Evolutionary conservation across 805 yeast species (phyloP).

Genomic region (Cephaloascus albidus): DNA sequence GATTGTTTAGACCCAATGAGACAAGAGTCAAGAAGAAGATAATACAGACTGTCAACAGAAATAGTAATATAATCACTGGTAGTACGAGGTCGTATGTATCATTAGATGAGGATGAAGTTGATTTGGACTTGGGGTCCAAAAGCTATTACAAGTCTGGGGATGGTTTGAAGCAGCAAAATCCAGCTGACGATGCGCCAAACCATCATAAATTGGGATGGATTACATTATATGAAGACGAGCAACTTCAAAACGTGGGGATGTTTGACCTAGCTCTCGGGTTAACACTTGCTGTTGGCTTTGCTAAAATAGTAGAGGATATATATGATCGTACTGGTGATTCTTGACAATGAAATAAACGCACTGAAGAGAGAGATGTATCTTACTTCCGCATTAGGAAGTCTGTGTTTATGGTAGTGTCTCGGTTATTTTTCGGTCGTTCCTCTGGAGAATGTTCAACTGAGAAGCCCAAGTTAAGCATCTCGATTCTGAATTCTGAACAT

Average conservation of each 20-base stretch:
- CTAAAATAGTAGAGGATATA: constrained; percentile 8
- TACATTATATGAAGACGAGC: constrained; percentile 42
- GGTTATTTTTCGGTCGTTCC: too few species aligned
- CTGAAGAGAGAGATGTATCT: background rate
- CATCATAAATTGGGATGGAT: constrained; percentile 58
- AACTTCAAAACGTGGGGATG: constrained; percentile 26
- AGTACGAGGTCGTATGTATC: too few species aligned
- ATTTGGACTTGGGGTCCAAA: constrained; percentile 4
- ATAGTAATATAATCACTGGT: constrained; percentile 7
- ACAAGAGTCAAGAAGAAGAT: constrained; percentile 25
- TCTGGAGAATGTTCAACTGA: too few species aligned
- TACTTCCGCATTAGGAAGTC: background rate
- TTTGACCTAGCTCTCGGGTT: constrained; percentile 48
- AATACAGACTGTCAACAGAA: constrained; percentile 19
- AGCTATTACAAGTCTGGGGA: constrained; percentile 39
- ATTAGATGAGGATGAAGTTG: constrained; percentile 12
- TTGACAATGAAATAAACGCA: too few species aligned
- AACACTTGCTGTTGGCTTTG: constrained; percentile 42
- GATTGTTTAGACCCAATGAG: constrained; percentile 32
- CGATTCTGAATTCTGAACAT: too few species aligned
- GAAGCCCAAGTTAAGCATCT: too few species aligned
- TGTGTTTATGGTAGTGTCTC: too few species aligned
- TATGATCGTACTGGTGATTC: too few species aligned
- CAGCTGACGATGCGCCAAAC: constrained; percentile 54
- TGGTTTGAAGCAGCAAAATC: constrained; percentile 38